Base-by-base conservation (phyloP, 257 asterid genomes). In the Gynochthodes officinalis region DNA sequence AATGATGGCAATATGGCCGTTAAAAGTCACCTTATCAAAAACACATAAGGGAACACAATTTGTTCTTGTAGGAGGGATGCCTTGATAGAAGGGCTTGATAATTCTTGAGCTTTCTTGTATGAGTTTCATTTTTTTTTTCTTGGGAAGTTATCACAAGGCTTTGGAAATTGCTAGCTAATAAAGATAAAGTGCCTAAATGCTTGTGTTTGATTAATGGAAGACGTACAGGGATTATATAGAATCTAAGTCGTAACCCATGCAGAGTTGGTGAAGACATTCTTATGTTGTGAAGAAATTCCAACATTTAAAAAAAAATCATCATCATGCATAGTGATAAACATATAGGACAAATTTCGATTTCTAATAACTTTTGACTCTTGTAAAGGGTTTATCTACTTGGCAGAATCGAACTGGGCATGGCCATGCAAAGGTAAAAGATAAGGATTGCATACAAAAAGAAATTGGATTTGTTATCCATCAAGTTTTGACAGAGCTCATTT, bases 1-100 rank as follows among this genome's bases (percentile, higher is more conserved):
- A 4, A 92, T 83, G 39, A 92, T 68, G 0, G 96, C 98, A 0
- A 92, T 87, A 39, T 92, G 97, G 70, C 85, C 87, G 65, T 90
- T 81, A 18, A 71, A 87, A 0, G 94, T 89, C 50, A 84, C 87
- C 77, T 85, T 87, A 63, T 92, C 98, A 65, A 92, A 92, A 30
- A 90, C 89, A 1, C 88, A 86, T 18, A 92, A 74, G 58, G 96
- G 89, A 54, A 82, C 76, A 71, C n/a, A 55, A 42, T 40, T 42
- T 19, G 67, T 68, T 40, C 70, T 72, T 8, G 84, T 11, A 42
- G 92, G 88, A 69, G 90, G 80, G n/a, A 58, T 79, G 67, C 79
- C 88, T 79, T 83, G 85, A 37, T 92, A 82, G 42, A 77, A 74
- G 59, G 97, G 96, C 83, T 84, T 86, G 25, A 88, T 79, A 76